These are phyloP conservation scores for Pyrenochaeta sp. DNA, from an alignment of 2,329 filamentous ascomycete species.

Conservation along the genomic window DNA sequence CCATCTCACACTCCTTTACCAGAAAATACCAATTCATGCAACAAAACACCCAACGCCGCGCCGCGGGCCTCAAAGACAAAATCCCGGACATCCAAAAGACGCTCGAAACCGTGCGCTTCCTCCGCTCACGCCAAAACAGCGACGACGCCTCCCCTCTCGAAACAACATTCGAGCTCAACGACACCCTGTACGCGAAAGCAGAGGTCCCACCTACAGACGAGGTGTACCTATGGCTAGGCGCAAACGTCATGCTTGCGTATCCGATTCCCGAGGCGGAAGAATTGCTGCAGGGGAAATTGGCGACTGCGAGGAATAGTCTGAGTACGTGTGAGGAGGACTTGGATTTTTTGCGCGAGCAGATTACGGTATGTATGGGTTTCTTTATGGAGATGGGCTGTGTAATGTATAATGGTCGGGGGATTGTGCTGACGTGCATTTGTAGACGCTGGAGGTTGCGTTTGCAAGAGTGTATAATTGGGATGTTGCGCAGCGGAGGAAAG, in stretches of 20 bases:
- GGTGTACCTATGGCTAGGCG: slow-evolving; percentile 97
- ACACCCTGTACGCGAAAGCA: slow-evolving; percentile 92
- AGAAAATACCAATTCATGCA: slow-evolving; percentile 99
- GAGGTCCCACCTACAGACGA: slow-evolving; percentile 83
- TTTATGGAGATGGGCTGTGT: too few relatives aligned
- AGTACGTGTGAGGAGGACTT: slow-evolving; percentile 94
- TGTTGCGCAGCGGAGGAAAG: slow-evolving; percentile 92
- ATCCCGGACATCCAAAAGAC: slow-evolving; percentile 98
- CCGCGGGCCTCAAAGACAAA: slow-evolving; percentile 86
- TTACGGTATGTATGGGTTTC: slow-evolving; percentile 69
- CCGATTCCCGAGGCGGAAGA: slow-evolving; percentile 85
- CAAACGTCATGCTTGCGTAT: slow-evolving; percentile 98
- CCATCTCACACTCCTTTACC: slow-evolving; percentile 17
- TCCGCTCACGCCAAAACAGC: slow-evolving; percentile 76
- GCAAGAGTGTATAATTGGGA: slow-evolving; percentile 99
- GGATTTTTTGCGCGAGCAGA: slow-evolving; percentile 94
- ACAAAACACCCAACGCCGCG: slow-evolving; percentile 85
- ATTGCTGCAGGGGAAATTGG: slow-evolving; percentile 78
- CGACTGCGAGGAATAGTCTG: slow-evolving; percentile 79
- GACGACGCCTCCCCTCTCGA: slow-evolving; percentile 67
- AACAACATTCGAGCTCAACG: slow-evolving; percentile 95
- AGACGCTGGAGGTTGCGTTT: slow-evolving; percentile 96
- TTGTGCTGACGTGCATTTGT: slow-evolving; percentile 26
- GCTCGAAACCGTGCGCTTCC: slow-evolving; percentile 85
- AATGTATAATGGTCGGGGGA: too few relatives aligned